Evolutionary conservation across 2,329 filamentous ascomycete genomes (phyloP), one percentile per base, ranked within the genome.

Genomic region (Penicillium hordei): DNA sequence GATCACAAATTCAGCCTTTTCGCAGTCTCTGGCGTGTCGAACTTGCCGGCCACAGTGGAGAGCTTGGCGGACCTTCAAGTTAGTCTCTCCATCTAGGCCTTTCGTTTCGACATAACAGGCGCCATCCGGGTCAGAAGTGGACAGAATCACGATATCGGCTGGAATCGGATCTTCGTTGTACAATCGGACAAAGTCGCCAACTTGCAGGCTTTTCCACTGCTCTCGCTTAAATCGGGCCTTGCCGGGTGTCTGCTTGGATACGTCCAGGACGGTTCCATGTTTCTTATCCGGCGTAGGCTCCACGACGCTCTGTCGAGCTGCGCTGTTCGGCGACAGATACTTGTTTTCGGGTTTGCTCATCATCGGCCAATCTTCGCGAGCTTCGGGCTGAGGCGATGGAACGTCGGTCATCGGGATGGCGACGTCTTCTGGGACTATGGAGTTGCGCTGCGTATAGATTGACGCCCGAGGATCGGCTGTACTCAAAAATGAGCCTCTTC

Each of bases 21-120:
- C 94, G 74, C 94, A 97, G 71, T 99, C 92, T 58, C 89, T 86
- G 15, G 94, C 94, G 74, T 97, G 93, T 71, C 88, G 91, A 59
- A 99, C 83, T 46, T 86, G 81, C 52, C 89, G 87, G 13, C 93
- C 90, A 69, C 91, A 94, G 62, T 93, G 90, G 42, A 99, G 82
- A 21, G 94, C 91, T 70, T 93, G 90, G 58, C 94, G 89, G 60
- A 97, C 92, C 76, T 99, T 99, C 61, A 99, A 79, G 69, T 99
- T 99, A 2, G 94, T 99, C 78, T 99, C 94, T 50, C 94, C 94
- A 70, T 99, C 94, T 79, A 99, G 74, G 72, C 96, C 97, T 80
- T 97, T 99, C 2, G 94, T 99, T 76, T 99, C 94, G 23, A 99
- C 89, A 68, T 97, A 99, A 76, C 94, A 99, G 38, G 91, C 91